These are phyloP conservation scores for Cymbopogon citratus DNA, from an alignment of 176 grass and related monocot genomes.

Conservation along the genomic window DNA sequence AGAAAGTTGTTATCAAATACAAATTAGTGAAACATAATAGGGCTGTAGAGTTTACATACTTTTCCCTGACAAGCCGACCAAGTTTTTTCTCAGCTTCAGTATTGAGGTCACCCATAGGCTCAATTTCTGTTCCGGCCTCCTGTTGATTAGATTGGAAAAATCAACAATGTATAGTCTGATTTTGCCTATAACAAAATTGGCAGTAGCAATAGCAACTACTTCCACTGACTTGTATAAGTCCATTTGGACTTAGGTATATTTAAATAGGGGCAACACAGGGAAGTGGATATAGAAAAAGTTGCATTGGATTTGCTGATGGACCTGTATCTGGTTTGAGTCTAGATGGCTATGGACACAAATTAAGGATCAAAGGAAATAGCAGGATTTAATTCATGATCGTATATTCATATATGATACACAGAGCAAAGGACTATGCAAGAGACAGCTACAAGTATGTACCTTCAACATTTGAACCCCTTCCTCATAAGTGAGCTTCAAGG, in stretches of 20 bases:
- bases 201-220: not conserved
- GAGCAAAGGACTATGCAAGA: not conserved
- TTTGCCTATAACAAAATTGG: not conserved
- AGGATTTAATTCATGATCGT: not conserved
- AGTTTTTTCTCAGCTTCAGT: too few species aligned
- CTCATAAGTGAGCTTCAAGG: constrained; percentile 71
- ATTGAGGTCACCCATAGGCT: too few species aligned
- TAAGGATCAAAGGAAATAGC: not conserved
- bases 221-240: too few species aligned
- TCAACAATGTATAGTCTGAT: too few species aligned
- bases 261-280: too few species aligned
- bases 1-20: too few species aligned
- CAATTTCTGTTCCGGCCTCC: too few species aligned
- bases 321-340: not conserved
- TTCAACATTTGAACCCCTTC: constrained; percentile 91
- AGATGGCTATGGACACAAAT: not conserved
- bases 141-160: too few species aligned
- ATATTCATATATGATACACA: not conserved
- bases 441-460: constrained; percentile 40
- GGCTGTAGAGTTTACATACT: too few species aligned
- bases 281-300: not conserved
- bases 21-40: too few species aligned
- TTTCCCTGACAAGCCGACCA: too few species aligned
- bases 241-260: too few species aligned
- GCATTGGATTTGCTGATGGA: not conserved